Evolutionary conservation across 306 rosid genomes (phyloP).

Genomic region (Fragaria iinumae): DNA sequence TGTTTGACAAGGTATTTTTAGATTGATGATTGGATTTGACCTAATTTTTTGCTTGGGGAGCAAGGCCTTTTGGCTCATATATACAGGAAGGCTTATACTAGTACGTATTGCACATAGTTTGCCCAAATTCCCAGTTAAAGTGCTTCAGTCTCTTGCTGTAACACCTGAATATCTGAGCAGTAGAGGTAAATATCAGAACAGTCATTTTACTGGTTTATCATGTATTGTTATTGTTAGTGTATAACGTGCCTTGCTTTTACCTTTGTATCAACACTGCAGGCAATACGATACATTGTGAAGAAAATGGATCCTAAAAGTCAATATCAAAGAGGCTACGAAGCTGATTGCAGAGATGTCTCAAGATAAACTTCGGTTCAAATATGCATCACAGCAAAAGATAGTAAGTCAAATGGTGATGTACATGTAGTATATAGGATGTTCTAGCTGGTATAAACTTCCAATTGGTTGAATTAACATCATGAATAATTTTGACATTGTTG

Average conservation of each 20-base stretch:
- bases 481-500: not conserved
- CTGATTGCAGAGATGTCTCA: not conserved
- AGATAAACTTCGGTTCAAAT: not conserved
- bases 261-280: not conserved
- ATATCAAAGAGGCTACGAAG: conserved; percentile 19
- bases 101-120: not conserved
- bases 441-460: not conserved
- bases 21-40: conserved; percentile 11
- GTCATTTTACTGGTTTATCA: not conserved
- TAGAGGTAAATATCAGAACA: not conserved
- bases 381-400: not conserved
- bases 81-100: not conserved
- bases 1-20: not conserved
- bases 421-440: not conserved
- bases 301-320: not conserved
- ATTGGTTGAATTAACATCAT: not conserved
- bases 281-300: not conserved
- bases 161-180: conserved; percentile 1
- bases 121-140: not conserved
- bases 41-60: not conserved
- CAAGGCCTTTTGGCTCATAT: not conserved
- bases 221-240: not conserved
- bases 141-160: not conserved
- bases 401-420: not conserved
- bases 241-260: not conserved